Percentiles rank a stretch among this genome's conserved stretches.
These are phyloP conservation scores for Lojkania enalia DNA, from an alignment of 2,329 filamentous ascomycete genomes.

Conservation along the genomic window DNA sequence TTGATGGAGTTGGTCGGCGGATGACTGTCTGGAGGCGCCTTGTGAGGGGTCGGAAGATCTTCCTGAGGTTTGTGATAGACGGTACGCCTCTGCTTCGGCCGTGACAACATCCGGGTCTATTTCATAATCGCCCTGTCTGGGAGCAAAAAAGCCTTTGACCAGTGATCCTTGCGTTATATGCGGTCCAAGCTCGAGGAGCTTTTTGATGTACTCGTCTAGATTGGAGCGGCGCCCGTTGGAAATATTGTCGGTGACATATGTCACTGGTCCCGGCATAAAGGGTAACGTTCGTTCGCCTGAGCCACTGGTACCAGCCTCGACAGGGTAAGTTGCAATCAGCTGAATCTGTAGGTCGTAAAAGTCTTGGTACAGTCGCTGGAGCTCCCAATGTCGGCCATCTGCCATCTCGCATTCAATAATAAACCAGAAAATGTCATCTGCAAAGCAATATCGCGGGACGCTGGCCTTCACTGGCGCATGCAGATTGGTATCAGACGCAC, in stretches of 20 bases:
- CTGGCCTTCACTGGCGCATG: slow-evolving; percentile 79
- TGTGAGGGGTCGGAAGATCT: slow-evolving; percentile 44
- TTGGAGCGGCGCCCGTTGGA: slow-evolving; percentile 91
- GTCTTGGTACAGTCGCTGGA: slow-evolving; percentile 94
- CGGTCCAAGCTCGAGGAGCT: slow-evolving; percentile 76
- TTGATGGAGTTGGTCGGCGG: slow-evolving; percentile 44
- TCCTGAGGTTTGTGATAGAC: slow-evolving; percentile 64
- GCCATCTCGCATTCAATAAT: slow-evolving; percentile 90
- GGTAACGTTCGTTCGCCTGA: slow-evolving; percentile 76
- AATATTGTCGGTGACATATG: slow-evolving; percentile 96
- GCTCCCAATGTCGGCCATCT: slow-evolving; percentile 88
- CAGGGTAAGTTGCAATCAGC: slow-evolving; percentile 85
- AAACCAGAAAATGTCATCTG: slow-evolving; percentile 98
- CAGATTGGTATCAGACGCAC: slow-evolving; percentile 50
- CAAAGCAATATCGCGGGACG: slow-evolving; percentile 92
- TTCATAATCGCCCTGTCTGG: slow-evolving; percentile 89
- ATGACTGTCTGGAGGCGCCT: slow-evolving; percentile 43
- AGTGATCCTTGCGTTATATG: slow-evolving; percentile 85
- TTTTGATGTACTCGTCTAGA: slow-evolving; percentile 93
- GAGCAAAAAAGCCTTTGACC: slow-evolving; percentile 88
- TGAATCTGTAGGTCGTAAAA: slow-evolving; percentile 99
- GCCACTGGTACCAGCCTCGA: slow-evolving; percentile 86
- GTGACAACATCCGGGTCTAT: slow-evolving; percentile 70
- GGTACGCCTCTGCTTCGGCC: slow-evolving; percentile 74
- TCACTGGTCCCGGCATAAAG: slow-evolving; percentile 97